A percentile compares a stretch with the other conserved stretches of the same genome.
phyloP scores from a whole-genome alignment of 1,284 basidiomycete genomes.

The Tremellales sp. region DNA sequence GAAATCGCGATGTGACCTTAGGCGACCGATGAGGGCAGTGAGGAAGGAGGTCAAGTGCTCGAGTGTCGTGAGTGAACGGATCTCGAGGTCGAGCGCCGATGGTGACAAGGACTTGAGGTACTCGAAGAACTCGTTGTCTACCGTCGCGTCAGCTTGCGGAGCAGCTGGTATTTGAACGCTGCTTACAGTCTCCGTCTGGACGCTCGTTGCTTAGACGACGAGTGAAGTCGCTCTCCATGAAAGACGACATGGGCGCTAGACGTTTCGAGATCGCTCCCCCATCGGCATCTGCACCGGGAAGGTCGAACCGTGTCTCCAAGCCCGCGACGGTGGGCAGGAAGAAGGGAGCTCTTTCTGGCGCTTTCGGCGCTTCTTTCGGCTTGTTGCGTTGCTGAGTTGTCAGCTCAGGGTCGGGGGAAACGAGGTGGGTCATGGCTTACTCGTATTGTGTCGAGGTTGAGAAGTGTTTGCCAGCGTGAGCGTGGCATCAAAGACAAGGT shows the following conservation, averaged over 20 bases:
- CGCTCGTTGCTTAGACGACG: constrained; percentile 61
- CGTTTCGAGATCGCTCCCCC: constrained; percentile 52
- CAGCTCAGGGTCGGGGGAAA: background rate
- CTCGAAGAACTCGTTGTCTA: constrained; percentile 78
- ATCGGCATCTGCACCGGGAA: constrained; percentile 46
- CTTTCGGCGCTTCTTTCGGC: constrained; percentile 91
- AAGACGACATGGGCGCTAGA: constrained; percentile 56
- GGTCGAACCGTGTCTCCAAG: constrained; percentile 71
- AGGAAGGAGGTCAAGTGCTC: constrained; percentile 68
- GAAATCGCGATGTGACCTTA: constrained; percentile 80
- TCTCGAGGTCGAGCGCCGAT: constrained; percentile 83
- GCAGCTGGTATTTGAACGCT: too few species aligned
- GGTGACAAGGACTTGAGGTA: constrained; percentile 85
- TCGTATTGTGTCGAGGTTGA: constrained; percentile 94
- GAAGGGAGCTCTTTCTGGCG: constrained; percentile 92
- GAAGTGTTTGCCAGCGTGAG: constrained; percentile 89
- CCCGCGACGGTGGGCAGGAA: constrained; percentile 89
- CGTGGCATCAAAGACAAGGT: constrained; percentile 90
- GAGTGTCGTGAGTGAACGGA: constrained; percentile 67
- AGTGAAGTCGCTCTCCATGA: constrained; percentile 69
- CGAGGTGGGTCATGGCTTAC: constrained; percentile 48
- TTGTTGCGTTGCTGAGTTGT: constrained; percentile 77
- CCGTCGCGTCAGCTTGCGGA: too few species aligned
- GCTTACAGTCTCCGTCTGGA: constrained; percentile 65
- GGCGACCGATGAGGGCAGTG: constrained; percentile 65